These are phyloP conservation scores for Pyrrhoderma lamaoense DNA, from an alignment of 1,284 basidiomycete genomes.

Conservation along the genomic window DNA sequence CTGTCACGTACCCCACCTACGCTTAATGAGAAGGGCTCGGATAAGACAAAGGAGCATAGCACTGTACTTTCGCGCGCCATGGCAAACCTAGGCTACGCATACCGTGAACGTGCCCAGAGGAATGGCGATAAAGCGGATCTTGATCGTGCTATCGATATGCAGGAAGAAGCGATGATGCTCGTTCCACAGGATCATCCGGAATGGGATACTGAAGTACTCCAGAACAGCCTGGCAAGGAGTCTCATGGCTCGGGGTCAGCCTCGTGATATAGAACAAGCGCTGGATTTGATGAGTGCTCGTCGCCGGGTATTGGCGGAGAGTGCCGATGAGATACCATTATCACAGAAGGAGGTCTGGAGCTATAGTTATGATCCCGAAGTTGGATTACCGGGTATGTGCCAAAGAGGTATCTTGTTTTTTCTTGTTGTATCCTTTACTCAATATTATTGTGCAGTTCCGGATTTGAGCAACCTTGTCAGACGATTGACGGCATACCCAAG, in stretches of 20 bases:
- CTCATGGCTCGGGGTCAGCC: slow-evolving; percentile 12
- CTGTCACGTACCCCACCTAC: neutral
- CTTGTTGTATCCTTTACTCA: neutral
- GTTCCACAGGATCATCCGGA: slow-evolving; percentile 11
- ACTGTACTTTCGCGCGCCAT: slow-evolving; percentile 9
- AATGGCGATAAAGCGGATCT: neutral
- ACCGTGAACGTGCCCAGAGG: slow-evolving; percentile 3
- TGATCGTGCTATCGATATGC: slow-evolving; percentile 11
- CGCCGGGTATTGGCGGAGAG: neutral
- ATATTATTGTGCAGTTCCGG: slow-evolving; percentile 8
- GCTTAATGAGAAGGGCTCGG: neutral
- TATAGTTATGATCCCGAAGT: slow-evolving; percentile 10
- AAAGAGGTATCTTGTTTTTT: neutral
- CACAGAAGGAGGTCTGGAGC: neutral
- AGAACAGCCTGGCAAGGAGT: slow-evolving; percentile 12
- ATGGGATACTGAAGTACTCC: slow-evolving; percentile 13
- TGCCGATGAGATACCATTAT: neutral
- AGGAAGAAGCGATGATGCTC: slow-evolving; percentile 9
- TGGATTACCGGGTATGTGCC: slow-evolving; percentile 7
- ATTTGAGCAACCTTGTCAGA: slow-evolving; percentile 9
- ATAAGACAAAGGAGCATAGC: neutral
- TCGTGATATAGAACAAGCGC: slow-evolving; percentile 11
- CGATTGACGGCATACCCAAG: slow-evolving; percentile 12
- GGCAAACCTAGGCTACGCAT: slow-evolving; percentile 15
- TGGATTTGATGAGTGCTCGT: slow-evolving; percentile 10